Evolutionary conservation across 352 stramenopile genomes (phyloP), one percentile per base, ranked within the genome.

Genomic region (Pythium apleroticum): DNA sequence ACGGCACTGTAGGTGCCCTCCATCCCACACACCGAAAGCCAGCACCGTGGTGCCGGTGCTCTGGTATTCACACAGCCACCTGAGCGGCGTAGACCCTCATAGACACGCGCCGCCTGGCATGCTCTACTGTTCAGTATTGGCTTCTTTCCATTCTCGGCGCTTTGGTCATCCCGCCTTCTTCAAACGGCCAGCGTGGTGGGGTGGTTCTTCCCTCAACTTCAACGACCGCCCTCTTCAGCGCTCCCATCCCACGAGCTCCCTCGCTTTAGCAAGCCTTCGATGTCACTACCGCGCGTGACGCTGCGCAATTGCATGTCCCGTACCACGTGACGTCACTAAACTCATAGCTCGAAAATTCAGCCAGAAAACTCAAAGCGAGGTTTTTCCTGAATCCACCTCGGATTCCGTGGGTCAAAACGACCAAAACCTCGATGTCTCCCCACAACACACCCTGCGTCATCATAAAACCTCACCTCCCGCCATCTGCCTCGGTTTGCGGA

Each of bases 261-360:
- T 64, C 57, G 35, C 45, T 64, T 64, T 56, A 56, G 27, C 41
- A 25, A 12, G 12, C 17, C 12, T 27, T 10, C 41, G 12, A 25
- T 49, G 41, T 49, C 41, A 49, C 41, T 49, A 49, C 11, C 25
- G 24, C 0, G 15, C 14, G 53, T 60, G 53, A 60, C 53, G 53
- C 53, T 52, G 53, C 22, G 14, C 20, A 6, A 6, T 19, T 10
- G 15, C 14, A n/a, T 45, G 25, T 8, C 19, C 14, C 17, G n/a
- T 8, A 20, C 9, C 20, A n/a, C 10, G 30, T 54, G 27, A 67
- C 43, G 61, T 68, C 61, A 68, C 54, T 68, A 68, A 68, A 68
- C 24, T 48, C 53, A 63, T 58, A 53, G 43, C 12, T 24, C 20
- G 57, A 62, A 57, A 14, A 68, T 58, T 68, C 61, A 68, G 28